Percentiles rank a stretch among this genome's conserved stretches.
These are phyloP conservation scores for Endoconidiophora laricicola DNA, from an alignment of 2,329 filamentous ascomycete genomes.

Conservation along the genomic window DNA sequence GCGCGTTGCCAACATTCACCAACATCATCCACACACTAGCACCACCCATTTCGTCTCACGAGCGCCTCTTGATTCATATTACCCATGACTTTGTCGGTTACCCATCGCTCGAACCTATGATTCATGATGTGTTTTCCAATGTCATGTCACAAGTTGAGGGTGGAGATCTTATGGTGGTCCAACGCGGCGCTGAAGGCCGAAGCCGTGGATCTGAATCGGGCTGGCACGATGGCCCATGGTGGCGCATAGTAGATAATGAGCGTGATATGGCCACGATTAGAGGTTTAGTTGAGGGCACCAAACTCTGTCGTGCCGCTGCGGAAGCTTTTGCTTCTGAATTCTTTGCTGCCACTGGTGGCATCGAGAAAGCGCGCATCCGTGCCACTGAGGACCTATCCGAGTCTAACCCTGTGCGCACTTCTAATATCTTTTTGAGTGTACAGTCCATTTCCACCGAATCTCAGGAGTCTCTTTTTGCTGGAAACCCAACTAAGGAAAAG, in stretches of 20 bases:
- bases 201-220: constrained; percentile 44
- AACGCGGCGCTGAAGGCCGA: constrained; percentile 71
- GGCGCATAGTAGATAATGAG: constrained; percentile 53
- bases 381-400: constrained; percentile 68
- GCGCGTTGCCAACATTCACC: constrained; percentile 86
- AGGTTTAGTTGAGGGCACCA: constrained; percentile 72
- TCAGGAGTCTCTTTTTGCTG: constrained; percentile 48
- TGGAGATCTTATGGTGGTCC: constrained; percentile 83
- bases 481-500: constrained; percentile 34
- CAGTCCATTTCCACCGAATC: constrained; percentile 60
- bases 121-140: constrained; percentile 79
- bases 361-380: constrained; percentile 63
- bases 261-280: constrained; percentile 67
- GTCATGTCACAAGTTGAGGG: constrained; percentile 99
- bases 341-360: constrained; percentile 59
- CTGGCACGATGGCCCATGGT: constrained; percentile 96
- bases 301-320: constrained; percentile 75
- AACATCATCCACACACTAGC: constrained; percentile 89
- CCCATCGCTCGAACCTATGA: constrained; percentile 80
- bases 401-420: constrained; percentile 76
- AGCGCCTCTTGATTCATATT: constrained; percentile 91
- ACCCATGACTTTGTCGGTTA: constrained; percentile 93
- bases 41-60: constrained; percentile 89
- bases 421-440: constrained; percentile 88
- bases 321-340: constrained; percentile 79